Evolutionary conservation across 1,139 yeast species (phyloP).

Genomic region (Sugiyamaella paludigena): DNA sequence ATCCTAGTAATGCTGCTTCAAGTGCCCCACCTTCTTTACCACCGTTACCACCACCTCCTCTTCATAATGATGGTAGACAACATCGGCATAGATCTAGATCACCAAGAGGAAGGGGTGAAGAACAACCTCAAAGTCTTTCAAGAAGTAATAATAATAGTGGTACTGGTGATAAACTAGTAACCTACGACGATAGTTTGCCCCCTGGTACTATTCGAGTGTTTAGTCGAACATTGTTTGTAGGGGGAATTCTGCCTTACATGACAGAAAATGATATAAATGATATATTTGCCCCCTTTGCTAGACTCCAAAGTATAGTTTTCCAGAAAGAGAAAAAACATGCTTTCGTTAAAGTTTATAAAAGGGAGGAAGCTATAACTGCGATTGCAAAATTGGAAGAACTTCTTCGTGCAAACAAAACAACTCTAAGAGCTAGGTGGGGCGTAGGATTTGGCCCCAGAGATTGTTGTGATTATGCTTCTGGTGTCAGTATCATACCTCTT

Average conservation of each 20-base stretch:
- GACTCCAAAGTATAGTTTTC: constrained; percentile 85
- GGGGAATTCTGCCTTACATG: constrained; percentile 87
- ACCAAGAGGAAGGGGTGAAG: background rate
- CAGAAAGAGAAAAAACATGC: constrained; percentile 93
- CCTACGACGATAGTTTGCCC: constrained; percentile 69
- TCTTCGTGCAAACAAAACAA: constrained; percentile 50
- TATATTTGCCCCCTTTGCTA: constrained; percentile 79
- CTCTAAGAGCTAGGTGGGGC: constrained; percentile 90
- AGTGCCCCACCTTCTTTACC: constrained; percentile 20
- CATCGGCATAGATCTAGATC: background rate
- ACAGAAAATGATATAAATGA: constrained; percentile 64
- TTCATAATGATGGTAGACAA: constrained; percentile 35
- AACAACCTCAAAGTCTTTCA: background rate
- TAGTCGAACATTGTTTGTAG: constrained; percentile 88
- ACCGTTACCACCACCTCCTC: constrained; percentile 42
- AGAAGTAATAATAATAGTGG: constrained; percentile 28
- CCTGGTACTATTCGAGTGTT: constrained; percentile 78
- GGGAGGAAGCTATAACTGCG: constrained; percentile 87
- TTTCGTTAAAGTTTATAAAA: constrained; percentile 92
- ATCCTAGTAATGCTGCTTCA: constrained; percentile 27
- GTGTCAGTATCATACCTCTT: constrained; percentile 82
- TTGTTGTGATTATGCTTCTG: constrained; percentile 92
- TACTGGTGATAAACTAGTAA: constrained; percentile 47
- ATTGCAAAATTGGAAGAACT: constrained; percentile 47
- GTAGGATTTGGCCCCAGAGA: constrained; percentile 99